Percentiles rank a stretch among this genome's conserved stretches.
Conservation (phyloP, 139 green algal genomes). For the Klebsormidium nitens region DNA sequence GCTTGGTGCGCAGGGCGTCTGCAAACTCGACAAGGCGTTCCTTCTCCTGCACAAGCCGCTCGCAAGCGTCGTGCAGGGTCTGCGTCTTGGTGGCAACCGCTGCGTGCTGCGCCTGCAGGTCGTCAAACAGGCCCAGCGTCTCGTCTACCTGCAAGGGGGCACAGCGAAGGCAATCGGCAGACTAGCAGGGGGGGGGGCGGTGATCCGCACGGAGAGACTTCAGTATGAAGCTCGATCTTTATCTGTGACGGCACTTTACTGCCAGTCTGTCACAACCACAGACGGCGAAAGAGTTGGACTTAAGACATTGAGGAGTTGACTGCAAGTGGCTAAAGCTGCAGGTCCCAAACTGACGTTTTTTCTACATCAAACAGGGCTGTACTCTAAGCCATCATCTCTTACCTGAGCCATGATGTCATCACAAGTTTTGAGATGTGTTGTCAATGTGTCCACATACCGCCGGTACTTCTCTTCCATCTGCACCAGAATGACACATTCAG, state of each 20-base stretch:
- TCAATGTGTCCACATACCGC: slow-evolving; percentile 24
- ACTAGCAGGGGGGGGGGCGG: too few species aligned
- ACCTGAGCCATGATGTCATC: slow-evolving; percentile 31
- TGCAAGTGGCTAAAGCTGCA: too few species aligned
- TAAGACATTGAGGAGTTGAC: too few species aligned
- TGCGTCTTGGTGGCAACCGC: slow-evolving; percentile 36
- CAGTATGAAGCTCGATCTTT: too few species aligned
- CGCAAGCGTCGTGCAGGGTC: slow-evolving; percentile 32
- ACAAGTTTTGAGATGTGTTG: slow-evolving; percentile 30
- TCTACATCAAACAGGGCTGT: too few species aligned
- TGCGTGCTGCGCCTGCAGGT: slow-evolving; percentile 33
- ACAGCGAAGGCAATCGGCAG: too few species aligned
- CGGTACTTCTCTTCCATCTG: slow-evolving; percentile 43
- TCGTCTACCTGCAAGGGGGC: slow-evolving; percentile 35
- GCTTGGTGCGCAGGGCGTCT: slow-evolving; percentile 61
- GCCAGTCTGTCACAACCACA: too few species aligned
- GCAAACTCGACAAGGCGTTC: slow-evolving; percentile 61
- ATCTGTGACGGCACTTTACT: too few species aligned
- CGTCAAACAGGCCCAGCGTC: slow-evolving; percentile 29
- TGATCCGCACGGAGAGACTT: too few species aligned
- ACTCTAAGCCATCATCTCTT: background rate
- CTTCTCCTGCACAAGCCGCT: slow-evolving; percentile 48
- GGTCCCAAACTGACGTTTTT: too few species aligned
- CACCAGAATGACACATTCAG: background rate
- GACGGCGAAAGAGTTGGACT: too few species aligned